Evolutionary conservation across 768 basidiomycete species (phyloP).

Genomic region (Lepiota venenata): DNA sequence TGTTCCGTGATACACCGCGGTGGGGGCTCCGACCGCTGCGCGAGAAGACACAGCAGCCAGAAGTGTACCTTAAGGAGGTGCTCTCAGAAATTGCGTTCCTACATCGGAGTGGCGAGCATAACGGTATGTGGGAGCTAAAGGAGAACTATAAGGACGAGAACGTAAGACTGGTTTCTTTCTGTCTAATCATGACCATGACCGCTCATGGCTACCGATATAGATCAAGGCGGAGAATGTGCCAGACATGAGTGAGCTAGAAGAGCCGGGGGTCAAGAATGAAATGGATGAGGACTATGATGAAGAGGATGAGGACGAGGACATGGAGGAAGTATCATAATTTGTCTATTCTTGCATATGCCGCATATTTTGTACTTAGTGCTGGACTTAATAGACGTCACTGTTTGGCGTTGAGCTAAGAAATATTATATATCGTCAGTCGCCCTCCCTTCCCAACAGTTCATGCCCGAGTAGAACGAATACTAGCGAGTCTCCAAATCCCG

Average conservation of each 20-base stretch:
- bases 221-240: slow-evolving; percentile 46
- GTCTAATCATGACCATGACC: slow-evolving; percentile 1
- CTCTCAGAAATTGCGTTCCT: slow-evolving; percentile 72
- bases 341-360: neutral
- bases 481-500: too few species aligned
- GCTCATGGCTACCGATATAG: slow-evolving; percentile 19
- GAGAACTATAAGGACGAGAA: slow-evolving; percentile 61
- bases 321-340: slow-evolving; percentile 66
- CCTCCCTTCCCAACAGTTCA: too few species aligned
- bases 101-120: slow-evolving; percentile 77
- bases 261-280: slow-evolving; percentile 45
- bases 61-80: slow-evolving; percentile 83
- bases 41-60: slow-evolving; percentile 82
- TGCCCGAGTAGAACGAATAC: too few species aligned
- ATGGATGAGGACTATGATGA: slow-evolving; percentile 51
- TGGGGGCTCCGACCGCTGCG: slow-evolving; percentile 80
- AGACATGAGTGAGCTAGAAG: slow-evolving; percentile 27
- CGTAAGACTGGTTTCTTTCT: slow-evolving; percentile 37
- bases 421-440: too few species aligned
- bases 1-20: slow-evolving; percentile 75
- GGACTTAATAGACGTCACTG: too few species aligned
- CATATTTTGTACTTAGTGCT: neutral
- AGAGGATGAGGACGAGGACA: slow-evolving; percentile 59
- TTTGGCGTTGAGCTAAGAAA: too few species aligned
- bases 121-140: slow-evolving; percentile 78